phyloP scores from a whole-genome alignment of 208 protist genomes.

The Acanthamoeba sp. region DNA sequence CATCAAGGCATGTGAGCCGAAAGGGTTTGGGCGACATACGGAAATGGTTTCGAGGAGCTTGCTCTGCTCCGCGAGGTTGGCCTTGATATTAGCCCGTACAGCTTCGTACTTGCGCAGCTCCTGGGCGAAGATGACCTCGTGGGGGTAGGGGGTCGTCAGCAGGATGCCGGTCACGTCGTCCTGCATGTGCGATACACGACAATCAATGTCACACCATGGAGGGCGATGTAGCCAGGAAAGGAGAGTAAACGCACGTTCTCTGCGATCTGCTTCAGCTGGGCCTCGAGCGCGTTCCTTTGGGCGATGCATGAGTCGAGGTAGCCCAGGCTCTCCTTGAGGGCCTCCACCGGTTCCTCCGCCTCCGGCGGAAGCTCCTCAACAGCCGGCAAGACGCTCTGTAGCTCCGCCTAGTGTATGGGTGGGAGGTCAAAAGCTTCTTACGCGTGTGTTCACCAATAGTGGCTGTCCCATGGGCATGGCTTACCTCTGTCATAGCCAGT shows the following conservation, averaged over 20 bases:
- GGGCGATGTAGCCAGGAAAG: too few relatives aligned
- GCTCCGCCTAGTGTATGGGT: not conserved
- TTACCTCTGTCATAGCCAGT: not conserved
- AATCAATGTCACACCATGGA: too few relatives aligned
- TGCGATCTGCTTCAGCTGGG: not conserved
- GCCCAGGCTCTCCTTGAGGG: constrained; percentile 27
- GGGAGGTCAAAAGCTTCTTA: too few relatives aligned
- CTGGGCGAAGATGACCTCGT: constrained; percentile 20
- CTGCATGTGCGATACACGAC: not conserved
- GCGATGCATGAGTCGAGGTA: constrained; percentile 48
- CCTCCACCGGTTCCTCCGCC: not conserved
- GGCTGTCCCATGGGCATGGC: too few relatives aligned
- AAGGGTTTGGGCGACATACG: not conserved
- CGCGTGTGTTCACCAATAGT: not conserved
- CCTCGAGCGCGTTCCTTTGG: not conserved
- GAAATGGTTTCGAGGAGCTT: constrained; percentile 1
- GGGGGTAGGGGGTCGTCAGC: not conserved
- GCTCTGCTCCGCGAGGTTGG: not conserved
- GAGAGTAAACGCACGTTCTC: not conserved
- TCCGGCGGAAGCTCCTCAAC: not conserved
- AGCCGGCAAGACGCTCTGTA: not conserved
- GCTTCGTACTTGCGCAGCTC: constrained; percentile 57
- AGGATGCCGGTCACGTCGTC: not conserved
- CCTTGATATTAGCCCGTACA: not conserved
- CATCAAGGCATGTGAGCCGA: too few relatives aligned